These are phyloP conservation scores for Exidia glandulosa DNA, from an alignment of 768 basidiomycete genomes.

Conservation along the genomic window DNA sequence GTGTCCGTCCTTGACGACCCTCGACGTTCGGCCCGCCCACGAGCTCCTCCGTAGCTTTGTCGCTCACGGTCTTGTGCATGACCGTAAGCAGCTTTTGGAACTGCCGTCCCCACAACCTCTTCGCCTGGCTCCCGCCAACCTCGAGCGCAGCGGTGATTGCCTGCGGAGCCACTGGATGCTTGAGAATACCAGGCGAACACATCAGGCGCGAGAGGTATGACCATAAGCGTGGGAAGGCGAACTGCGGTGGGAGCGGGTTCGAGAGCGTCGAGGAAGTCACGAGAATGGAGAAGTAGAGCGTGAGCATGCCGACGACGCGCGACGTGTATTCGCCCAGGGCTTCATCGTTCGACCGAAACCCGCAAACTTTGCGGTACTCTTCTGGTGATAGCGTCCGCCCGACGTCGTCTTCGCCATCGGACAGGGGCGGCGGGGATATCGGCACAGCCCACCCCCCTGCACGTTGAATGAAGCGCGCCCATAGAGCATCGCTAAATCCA, in stretches of 20 bases:
- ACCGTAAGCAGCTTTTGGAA: conserved; percentile 64
- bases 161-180: conserved; percentile 50
- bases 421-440: conserved; percentile 33
- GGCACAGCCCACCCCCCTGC: conserved; percentile 85
- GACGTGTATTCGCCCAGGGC: conserved; percentile 45
- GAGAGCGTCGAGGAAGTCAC: conserved; percentile 17
- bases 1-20: conserved; percentile 50
- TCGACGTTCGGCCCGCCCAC: conserved; percentile 54
- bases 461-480: conserved; percentile 74
- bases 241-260: conserved; percentile 38
- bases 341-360: conserved; percentile 34
- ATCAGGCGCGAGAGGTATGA: conserved; percentile 58
- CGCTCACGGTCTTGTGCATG: conserved; percentile 45
- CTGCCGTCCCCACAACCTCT: conserved; percentile 61
- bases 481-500: conserved; percentile 64
- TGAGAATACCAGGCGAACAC: conserved; percentile 38
- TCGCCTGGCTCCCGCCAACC: conserved; percentile 52
- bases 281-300: conserved; percentile 76
- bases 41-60: conserved; percentile 18
- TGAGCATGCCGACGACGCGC: conserved; percentile 68
- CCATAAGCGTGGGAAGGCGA: conserved; percentile 59
- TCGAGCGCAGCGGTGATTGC: conserved; percentile 62
- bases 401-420: conserved; percentile 26
- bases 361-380: conserved; percentile 27
- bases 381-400: conserved; percentile 23